These are phyloP conservation scores for Epichloe festucae DNA, from an alignment of 2,329 filamentous ascomycete genomes.

Conservation along the genomic window DNA sequence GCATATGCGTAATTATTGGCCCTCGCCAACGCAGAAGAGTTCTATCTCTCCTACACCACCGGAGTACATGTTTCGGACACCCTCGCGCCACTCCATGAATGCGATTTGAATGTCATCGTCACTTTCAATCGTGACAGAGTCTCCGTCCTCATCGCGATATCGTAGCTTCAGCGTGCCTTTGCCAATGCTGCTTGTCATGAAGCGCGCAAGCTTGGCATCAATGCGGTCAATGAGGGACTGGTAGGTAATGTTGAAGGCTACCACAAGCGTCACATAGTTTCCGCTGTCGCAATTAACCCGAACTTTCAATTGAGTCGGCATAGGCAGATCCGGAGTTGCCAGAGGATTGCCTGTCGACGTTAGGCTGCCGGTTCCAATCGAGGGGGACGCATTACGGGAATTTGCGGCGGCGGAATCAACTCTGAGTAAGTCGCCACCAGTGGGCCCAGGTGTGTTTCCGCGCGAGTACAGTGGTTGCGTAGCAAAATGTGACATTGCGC, in stretches of 20 bases:
- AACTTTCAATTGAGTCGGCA: slow-evolving; percentile 75
- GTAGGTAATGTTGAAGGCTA: slow-evolving; percentile 89
- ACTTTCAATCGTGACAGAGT: slow-evolving; percentile 84
- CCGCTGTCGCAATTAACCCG: slow-evolving; percentile 80
- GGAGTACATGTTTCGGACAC: slow-evolving; percentile 38
- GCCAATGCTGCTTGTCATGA: slow-evolving; percentile 72
- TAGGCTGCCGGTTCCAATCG: slow-evolving; percentile 24
- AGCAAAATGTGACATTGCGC: slow-evolving; percentile 43
- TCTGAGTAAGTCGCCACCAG: slow-evolving; percentile 22
- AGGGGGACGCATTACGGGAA: slow-evolving; percentile 33
- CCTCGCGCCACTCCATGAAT: slow-evolving; percentile 87
- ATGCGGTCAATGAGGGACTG: slow-evolving; percentile 90
- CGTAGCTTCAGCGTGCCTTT: slow-evolving; percentile 74
- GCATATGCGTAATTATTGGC: slow-evolving; percentile 2
- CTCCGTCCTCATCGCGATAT: slow-evolving; percentile 84
- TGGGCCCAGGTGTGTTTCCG: slow-evolving; percentile 29
- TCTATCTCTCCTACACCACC: slow-evolving; percentile 82
- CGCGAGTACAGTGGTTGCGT: slow-evolving; percentile 39
- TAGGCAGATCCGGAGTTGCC: slow-evolving; percentile 36
- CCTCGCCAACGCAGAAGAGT: slow-evolving; percentile 58
- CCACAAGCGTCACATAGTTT: slow-evolving; percentile 90
- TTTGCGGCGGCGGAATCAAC: slow-evolving; percentile 26
- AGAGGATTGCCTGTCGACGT: slow-evolving; percentile 17
- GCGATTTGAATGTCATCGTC: slow-evolving; percentile 96
- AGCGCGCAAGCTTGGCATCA: slow-evolving; percentile 82